Evolutionary conservation across 2,329 filamentous ascomycete genomes (phyloP).

Genomic region (Chrysosporium keratinophilum): DNA sequence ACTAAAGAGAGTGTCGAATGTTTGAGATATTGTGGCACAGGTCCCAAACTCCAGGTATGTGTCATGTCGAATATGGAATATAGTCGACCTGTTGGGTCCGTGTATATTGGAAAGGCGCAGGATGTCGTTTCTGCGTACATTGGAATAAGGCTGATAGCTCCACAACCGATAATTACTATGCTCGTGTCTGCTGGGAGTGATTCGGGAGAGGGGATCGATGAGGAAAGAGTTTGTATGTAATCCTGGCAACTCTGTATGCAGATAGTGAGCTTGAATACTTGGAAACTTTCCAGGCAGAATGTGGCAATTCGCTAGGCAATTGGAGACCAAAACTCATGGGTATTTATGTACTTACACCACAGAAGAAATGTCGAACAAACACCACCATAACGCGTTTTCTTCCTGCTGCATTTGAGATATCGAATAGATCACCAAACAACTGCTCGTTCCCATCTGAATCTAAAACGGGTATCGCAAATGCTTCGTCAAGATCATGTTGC

Average conservation of each 20-base stretch:
- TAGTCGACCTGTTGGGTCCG: conserved; percentile 58
- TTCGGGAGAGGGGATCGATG: conserved; percentile 44
- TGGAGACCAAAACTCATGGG: background rate
- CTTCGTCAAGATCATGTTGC: conserved; percentile 12
- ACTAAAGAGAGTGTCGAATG: conserved; percentile 40
- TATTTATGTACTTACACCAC: conserved; percentile 50
- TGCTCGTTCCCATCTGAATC: conserved; percentile 51
- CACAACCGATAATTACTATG: conserved; percentile 63
- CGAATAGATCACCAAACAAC: conserved; percentile 54
- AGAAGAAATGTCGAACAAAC: conserved; percentile 73
- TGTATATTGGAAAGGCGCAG: conserved; percentile 66
- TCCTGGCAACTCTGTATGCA: conserved; percentile 59
- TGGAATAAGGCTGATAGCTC: conserved; percentile 56
- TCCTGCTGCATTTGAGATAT: conserved; percentile 10
- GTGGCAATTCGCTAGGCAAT: too few relatives aligned
- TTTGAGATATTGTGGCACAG: conserved; percentile 55
- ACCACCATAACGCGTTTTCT: conserved; percentile 55
- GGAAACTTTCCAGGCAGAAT: too few relatives aligned
- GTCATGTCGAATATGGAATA: conserved; percentile 61
- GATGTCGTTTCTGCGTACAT: conserved; percentile 53
- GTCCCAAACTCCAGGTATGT: conserved; percentile 51
- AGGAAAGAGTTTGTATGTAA: conserved; percentile 54
- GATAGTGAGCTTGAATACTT: conserved; percentile 2
- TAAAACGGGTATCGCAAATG: conserved; percentile 35
- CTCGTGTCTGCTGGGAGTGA: conserved; percentile 46